Percentiles rank a stretch among this genome's conserved stretches.
phyloP scores from a whole-genome alignment of 2,329 filamentous ascomycete species.

The Penicillium sp. region DNA sequence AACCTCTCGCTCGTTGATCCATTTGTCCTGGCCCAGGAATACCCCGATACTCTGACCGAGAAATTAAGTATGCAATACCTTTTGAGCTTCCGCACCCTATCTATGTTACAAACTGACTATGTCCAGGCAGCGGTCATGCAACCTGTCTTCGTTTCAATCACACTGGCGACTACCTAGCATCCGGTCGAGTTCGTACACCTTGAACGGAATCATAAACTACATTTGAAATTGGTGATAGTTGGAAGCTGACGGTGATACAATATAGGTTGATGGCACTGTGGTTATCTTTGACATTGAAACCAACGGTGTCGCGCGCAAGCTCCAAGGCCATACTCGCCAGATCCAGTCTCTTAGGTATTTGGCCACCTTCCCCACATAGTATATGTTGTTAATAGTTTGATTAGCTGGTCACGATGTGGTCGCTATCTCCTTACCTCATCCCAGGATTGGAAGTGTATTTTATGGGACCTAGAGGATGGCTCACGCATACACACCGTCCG shows the following conservation, averaged over 20 bases:
- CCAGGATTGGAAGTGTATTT: slow-evolving; percentile 92
- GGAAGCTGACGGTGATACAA: slow-evolving; percentile 11
- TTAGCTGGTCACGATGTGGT: slow-evolving; percentile 85
- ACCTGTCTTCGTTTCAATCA: slow-evolving; percentile 83
- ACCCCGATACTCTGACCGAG: slow-evolving; percentile 85
- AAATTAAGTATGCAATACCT: slow-evolving; percentile 65
- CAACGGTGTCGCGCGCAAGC: slow-evolving; percentile 90
- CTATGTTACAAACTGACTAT: slow-evolving; percentile 14
- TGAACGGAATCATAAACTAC: not conserved
- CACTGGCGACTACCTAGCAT: slow-evolving; percentile 90
- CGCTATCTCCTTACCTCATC: slow-evolving; percentile 89
- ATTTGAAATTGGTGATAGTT: not conserved
- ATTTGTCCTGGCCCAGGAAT: slow-evolving; percentile 74
- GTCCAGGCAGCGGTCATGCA: slow-evolving; percentile 60
- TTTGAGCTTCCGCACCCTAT: not conserved
- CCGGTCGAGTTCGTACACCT: slow-evolving; percentile 67
- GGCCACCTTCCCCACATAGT: not conserved
- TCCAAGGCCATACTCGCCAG: slow-evolving; percentile 88
- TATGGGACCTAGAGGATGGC: slow-evolving; percentile 85
- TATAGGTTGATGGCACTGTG: slow-evolving; percentile 77
- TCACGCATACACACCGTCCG: slow-evolving; percentile 77
- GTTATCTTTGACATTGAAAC: slow-evolving; percentile 98
- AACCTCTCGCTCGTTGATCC: slow-evolving; percentile 72
- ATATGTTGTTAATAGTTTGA: not conserved
- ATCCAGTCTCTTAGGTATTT: slow-evolving; percentile 77